Evolutionary conservation across 352 stramenopile genomes (phyloP), one percentile per base, ranked within the genome.

Genomic region (Globisporangium iwayamae): DNA sequence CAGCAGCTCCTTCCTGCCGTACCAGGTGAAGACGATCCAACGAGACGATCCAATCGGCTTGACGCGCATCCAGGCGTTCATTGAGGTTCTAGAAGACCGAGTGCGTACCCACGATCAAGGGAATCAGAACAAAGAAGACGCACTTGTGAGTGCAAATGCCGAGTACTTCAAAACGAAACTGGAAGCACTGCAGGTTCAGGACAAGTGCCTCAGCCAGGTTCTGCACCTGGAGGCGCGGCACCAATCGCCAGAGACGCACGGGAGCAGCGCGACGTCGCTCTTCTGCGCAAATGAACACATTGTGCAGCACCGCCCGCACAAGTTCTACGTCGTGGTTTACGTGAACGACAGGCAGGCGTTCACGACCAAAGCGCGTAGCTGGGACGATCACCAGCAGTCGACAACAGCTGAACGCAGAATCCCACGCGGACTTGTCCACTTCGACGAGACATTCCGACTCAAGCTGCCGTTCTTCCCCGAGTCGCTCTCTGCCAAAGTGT

Each of bases 401-500:
- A 47, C n/a, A 28, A 25, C 14, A 5, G 11, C 1, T 11, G 34
- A 6, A 8, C 1, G 4, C 14, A 6, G 13, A 46, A 14, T 46
- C 0, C 45, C 58, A 22, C 66, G 69, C 20, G 75, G 82, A 0
- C 71, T 81, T 34, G 63, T 88, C 30, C 63, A 63, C 10, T 78
- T 92, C 34, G 60, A 70, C 28, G 82, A 91, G 41, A 74, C 64
- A 0, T 60, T 92, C 11, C 71, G 68, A 5, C 67, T 91, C 25
- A 72, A 66, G 14, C 32, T 90, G 25, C 64, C 75, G 51, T 80
- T 70, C 56, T 84, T 91, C 28, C 83, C 85, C 0, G 65, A 73
- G 18, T 71, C 75, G 0, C 69, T 90, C 8, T 73, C 72, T 11
- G 54, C 79, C 45, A 70, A 76, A 51, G 70, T 91, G 25, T 79